These are phyloP conservation scores for Purpureocillium lavendulum DNA, from an alignment of 2,329 filamentous ascomycete species.

Conservation along the genomic window DNA sequence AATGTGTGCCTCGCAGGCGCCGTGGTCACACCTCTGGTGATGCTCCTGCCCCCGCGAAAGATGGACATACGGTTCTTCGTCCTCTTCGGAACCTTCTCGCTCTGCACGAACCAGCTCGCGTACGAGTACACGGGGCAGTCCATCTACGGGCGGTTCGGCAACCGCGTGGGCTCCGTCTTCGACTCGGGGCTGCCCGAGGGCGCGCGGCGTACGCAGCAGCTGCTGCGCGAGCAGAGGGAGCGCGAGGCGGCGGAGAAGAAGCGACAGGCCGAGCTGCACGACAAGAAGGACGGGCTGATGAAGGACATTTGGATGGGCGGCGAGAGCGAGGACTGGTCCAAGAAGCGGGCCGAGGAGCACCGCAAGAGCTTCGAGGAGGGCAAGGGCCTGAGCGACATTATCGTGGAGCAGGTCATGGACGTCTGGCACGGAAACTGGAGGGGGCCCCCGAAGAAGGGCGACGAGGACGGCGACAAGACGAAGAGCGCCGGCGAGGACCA, in stretches of 20 bases:
- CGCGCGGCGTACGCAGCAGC: conserved; percentile 36
- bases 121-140: conserved; percentile 49
- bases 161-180: conserved; percentile 35
- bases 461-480: conserved; percentile 11
- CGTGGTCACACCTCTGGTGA: conserved; percentile 36
- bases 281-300: conserved; percentile 26
- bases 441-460: conserved; percentile 17
- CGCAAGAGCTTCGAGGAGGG: conserved; percentile 45
- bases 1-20: conserved; percentile 39
- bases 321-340: conserved; percentile 45
- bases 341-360: conserved; percentile 43
- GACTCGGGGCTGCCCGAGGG: conserved; percentile 49
- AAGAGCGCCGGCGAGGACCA: conserved; percentile 13
- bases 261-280: conserved; percentile 14
- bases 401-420: conserved; percentile 48
- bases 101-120: conserved; percentile 46
- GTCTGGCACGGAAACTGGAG: conserved; percentile 34
- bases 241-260: conserved; percentile 22
- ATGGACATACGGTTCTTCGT: conserved; percentile 41
- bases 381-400: conserved; percentile 47
- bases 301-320: conserved; percentile 51
- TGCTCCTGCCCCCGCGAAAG: conserved; percentile 43
- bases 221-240: conserved; percentile 38
- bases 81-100: conserved; percentile 40
- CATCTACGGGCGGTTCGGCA: conserved; percentile 37